Evolutionary conservation across 192 early-diverging fungal species (phyloP).

Genomic region (Rhizoclosmatium sp.): DNA sequence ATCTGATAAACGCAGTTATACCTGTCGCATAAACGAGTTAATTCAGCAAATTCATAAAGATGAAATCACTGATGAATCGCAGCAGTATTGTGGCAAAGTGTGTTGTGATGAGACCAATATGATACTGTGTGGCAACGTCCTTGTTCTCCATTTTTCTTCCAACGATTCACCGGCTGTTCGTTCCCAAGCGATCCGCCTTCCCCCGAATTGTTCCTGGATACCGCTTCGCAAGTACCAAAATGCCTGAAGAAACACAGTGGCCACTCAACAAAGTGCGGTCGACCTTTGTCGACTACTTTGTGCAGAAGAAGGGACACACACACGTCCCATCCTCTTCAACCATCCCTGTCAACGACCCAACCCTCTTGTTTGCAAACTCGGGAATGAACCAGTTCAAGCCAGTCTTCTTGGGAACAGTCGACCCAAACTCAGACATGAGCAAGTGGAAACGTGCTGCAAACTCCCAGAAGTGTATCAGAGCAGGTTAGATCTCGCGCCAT

Average conservation of each 20-base stretch:
- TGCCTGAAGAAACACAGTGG: slow-evolving; percentile 59
- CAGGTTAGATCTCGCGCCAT: slow-evolving; percentile 64
- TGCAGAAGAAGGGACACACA: slow-evolving; percentile 71
- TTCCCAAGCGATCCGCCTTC: neutral
- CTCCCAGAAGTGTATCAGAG: slow-evolving; percentile 98
- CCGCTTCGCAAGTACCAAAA: neutral
- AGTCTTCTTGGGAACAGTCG: slow-evolving; percentile 94
- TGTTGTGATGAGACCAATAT: no score
- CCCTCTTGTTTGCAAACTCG: slow-evolving; percentile 77
- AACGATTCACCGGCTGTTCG: neutral
- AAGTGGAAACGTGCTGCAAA: slow-evolving; percentile 93
- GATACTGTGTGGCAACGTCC: neutral
- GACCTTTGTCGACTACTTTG: slow-evolving; percentile 89
- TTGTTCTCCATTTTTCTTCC: neutral
- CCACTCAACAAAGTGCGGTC: slow-evolving; percentile 79
- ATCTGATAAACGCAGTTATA: no score
- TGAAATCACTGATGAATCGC: no score
- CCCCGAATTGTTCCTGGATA: neutral
- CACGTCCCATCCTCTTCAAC: slow-evolving; percentile 90
- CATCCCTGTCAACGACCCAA: slow-evolving; percentile 95
- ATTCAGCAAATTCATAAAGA: no score
- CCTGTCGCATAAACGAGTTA: no score
- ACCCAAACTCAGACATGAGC: slow-evolving; percentile 90
- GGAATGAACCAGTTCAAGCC: slow-evolving; percentile 81
- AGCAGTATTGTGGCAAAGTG: no score